phyloP scores from a whole-genome alignment of 768 basidiomycete species.

The Sporobolomyces pararoseus region DNA sequence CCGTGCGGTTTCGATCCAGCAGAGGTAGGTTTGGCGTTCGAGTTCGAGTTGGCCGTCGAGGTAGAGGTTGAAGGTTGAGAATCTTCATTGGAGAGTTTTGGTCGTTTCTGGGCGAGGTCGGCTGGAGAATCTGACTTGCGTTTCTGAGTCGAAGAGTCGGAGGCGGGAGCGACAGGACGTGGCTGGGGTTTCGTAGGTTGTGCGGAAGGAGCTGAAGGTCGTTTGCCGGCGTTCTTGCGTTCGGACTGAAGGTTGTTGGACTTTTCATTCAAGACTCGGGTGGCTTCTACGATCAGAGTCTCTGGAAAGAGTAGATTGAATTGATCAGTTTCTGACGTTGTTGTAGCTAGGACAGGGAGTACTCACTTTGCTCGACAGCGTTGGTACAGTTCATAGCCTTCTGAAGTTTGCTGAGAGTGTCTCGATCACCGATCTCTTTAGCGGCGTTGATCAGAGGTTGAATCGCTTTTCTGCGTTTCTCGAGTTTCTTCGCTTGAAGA shows the following conservation, averaged over 20 bases:
- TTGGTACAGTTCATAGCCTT: not conserved
- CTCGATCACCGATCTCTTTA: not conserved
- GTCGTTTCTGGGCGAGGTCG: not conserved
- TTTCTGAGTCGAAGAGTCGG: not conserved
- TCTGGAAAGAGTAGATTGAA: no score
- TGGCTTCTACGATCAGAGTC: not conserved
- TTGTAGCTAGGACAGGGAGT: no score
- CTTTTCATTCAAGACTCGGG: not conserved
- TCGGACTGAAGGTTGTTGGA: not conserved
- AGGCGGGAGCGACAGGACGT: not conserved
- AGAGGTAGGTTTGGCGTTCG: not conserved
- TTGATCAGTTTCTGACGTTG: no score
- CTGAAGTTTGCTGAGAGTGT: not conserved
- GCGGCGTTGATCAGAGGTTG: not conserved
- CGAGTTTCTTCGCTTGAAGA: not conserved
- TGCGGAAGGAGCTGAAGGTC: not conserved
- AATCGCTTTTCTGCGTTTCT: not conserved
- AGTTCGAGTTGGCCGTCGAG: no score
- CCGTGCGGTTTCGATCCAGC: not conserved
- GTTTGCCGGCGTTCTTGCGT: not conserved
- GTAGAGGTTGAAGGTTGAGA: no score
- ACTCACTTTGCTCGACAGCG: constrained; percentile 4
- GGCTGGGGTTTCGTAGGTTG: no score
- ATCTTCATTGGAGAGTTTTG: no score
- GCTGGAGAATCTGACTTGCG: not conserved